Evolutionary conservation across 1,284 basidiomycete species (phyloP).

Genomic region (Cutaneotrichosporon curvatum): DNA sequence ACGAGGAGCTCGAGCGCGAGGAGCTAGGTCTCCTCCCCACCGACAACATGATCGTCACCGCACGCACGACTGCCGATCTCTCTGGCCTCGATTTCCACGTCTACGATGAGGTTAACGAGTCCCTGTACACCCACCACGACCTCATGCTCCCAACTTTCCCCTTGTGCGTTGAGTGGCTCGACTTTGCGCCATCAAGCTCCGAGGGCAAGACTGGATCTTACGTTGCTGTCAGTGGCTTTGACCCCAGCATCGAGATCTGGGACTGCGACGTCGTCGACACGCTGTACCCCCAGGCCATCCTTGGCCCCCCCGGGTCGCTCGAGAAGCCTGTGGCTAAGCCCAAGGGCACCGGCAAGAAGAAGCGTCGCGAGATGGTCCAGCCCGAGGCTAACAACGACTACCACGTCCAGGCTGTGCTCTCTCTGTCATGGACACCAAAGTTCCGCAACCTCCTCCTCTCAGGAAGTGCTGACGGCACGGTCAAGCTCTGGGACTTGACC

Average conservation of each 20-base stretch:
- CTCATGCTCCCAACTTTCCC: constrained; percentile 96
- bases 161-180: constrained; percentile 97
- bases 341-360: constrained; percentile 83
- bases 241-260: constrained; percentile 99
- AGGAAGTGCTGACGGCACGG: constrained; percentile 86
- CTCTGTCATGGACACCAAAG: constrained; percentile 82
- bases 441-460: constrained; percentile 87
- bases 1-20: constrained; percentile 75
- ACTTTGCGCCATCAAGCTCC: constrained; percentile 57
- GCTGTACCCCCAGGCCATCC: constrained; percentile 85
- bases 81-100: constrained; percentile 93
- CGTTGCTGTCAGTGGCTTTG: constrained; percentile 93
- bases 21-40: constrained; percentile 83
- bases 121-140: constrained; percentile 95
- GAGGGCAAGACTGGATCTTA: constrained; percentile 62
- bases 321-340: constrained; percentile 72
- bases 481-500: constrained; percentile 95
- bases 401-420: constrained; percentile 90
- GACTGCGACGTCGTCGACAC: constrained; percentile 88
- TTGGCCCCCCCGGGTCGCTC: constrained; percentile 62
- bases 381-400: constrained; percentile 61
- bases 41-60: constrained; percentile 86
- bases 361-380: constrained; percentile 78
- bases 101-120: constrained; percentile 85
- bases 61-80: constrained; percentile 95